Evolutionary conservation across 2,329 filamentous ascomycete genomes (phyloP), one percentile per base, ranked within the genome.

Genomic region (Microdochium nivale): DNA sequence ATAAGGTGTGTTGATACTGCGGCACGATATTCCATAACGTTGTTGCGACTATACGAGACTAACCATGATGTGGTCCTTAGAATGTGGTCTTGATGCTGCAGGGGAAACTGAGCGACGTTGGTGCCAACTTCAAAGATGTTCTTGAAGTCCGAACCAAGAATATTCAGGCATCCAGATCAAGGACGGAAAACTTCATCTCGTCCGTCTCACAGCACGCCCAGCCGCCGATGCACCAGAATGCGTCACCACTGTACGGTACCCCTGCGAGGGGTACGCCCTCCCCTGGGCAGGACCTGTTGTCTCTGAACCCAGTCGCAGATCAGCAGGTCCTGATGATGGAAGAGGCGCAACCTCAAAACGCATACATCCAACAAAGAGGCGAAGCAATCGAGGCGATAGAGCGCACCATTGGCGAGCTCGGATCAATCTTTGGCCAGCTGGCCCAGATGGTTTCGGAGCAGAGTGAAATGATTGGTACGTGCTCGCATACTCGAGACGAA

Each of bases 371-470:
- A 60, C 89, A 96, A 65, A 80, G 94, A 67, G 92, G 92, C 19
- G 90, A 96, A 67, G 94, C 94, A 0, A 97, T 99, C 57, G 92
- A 97, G 65, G 88, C 90, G 3, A 99, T 99, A 54, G 94, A 99
- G 68, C 85, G 88, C 59, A 99, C 94, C 1, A 99, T 99, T 60
- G 84, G 82, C 56, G 94, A 99, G 67, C 77, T 99, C 1, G 94
- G 94, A 78, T 86, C 58, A 14, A 96, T 96, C 55, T 97, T 97
- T 66, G 89, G 90, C 9, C 92, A 99, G 69, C 74, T 99, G 49
- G 92, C 94, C 33, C 85, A 89, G 59, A 97, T 99, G 94, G 94
- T 99, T 27, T 90, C 87, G 51, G 92, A 99, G 68, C 94, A 99
- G 71, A 90, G 88, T 55, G 94, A 67, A 9, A 44, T 44, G 40